These are phyloP conservation scores for Rhodotorula toruloides DNA, from an alignment of 768 basidiomycete species.

Conservation along the genomic window DNA sequence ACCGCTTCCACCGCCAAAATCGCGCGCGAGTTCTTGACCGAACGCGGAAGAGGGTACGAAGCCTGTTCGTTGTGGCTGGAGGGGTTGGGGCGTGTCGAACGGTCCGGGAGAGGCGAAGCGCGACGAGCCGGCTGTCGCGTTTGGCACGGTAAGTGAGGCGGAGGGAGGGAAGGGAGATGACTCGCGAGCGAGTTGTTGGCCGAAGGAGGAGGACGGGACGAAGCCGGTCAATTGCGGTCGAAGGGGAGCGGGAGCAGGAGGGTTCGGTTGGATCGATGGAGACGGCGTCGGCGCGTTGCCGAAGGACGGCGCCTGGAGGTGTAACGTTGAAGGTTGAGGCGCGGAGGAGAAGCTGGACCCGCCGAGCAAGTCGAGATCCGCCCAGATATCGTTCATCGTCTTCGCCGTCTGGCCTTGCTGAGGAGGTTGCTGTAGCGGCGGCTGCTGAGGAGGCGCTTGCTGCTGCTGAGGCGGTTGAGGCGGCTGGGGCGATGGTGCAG, in stretches of 20 bases:
- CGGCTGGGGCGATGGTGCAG: conserved; percentile 17
- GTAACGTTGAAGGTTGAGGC: background rate
- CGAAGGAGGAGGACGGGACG: conserved; percentile 31
- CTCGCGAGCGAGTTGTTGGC: conserved; percentile 21
- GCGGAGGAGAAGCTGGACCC: background rate
- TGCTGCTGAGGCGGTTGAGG: conserved; percentile 8
- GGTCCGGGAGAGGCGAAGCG: background rate
- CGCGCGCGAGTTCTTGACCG: conserved; percentile 1
- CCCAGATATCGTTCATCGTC: conserved; percentile 26
- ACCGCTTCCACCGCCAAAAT: background rate
- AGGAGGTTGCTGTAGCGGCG: background rate
- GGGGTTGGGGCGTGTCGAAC: background rate
- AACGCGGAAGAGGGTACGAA: conserved; percentile 21
- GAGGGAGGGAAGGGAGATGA: background rate
- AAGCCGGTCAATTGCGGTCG: conserved; percentile 39
- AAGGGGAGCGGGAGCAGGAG: conserved; percentile 37
- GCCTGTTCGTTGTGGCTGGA: conserved; percentile 16
- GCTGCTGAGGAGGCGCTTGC: background rate
- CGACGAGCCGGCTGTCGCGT: background rate
- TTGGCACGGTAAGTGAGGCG: background rate
- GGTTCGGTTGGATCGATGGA: conserved; percentile 3
- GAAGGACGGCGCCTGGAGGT: conserved; percentile 8
- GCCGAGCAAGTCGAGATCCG: conserved; percentile 20
- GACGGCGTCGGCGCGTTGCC: conserved; percentile 13
- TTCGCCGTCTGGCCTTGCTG: background rate